Percentiles rank a stretch among this genome's conserved stretches.
Conservation (phyloP, 2,329 filamentous ascomycete species). For the Stemphylium vesicarium region DNA sequence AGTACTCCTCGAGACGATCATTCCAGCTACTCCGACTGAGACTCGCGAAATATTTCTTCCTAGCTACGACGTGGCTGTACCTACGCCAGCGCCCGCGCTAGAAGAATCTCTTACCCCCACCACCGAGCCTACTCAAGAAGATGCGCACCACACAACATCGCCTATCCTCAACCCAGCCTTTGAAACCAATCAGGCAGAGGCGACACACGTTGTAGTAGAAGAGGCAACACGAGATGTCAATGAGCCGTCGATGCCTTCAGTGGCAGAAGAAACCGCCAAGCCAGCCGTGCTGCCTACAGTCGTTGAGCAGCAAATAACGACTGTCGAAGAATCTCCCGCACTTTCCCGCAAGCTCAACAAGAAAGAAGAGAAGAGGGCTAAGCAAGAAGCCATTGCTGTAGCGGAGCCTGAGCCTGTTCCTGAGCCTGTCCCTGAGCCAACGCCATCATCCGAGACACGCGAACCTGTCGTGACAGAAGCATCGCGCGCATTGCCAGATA, state of each 20-base stretch:
- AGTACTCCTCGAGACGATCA: neutral
- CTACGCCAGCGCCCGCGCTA: neutral
- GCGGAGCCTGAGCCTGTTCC: neutral
- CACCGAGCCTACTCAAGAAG: conserved; percentile 50
- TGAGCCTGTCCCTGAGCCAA: neutral
- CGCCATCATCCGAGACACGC: neutral
- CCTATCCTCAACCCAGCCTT: no score
- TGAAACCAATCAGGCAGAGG: no score
- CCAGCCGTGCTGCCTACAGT: no score
- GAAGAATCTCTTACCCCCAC: conserved; percentile 3
- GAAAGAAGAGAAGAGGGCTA: conserved; percentile 53
- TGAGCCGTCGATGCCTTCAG: no score
- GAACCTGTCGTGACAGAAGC: neutral
- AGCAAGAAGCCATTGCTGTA: conserved; percentile 8
- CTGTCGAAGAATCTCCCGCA: neutral
- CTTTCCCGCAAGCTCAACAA: conserved; percentile 44
- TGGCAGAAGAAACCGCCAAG: no score
- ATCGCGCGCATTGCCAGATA: neutral
- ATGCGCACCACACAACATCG: conserved; percentile 6
- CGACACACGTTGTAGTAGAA: no score
- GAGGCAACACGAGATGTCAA: no score
- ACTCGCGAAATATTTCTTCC: neutral
- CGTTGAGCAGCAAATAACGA: no score
- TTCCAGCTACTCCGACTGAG: neutral
- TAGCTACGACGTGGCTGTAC: neutral